Evolutionary conservation across 192 early-diverging fungal genomes (phyloP), one percentile per base, ranked within the genome.

Genomic region (Entomortierella chlamydospora): DNA sequence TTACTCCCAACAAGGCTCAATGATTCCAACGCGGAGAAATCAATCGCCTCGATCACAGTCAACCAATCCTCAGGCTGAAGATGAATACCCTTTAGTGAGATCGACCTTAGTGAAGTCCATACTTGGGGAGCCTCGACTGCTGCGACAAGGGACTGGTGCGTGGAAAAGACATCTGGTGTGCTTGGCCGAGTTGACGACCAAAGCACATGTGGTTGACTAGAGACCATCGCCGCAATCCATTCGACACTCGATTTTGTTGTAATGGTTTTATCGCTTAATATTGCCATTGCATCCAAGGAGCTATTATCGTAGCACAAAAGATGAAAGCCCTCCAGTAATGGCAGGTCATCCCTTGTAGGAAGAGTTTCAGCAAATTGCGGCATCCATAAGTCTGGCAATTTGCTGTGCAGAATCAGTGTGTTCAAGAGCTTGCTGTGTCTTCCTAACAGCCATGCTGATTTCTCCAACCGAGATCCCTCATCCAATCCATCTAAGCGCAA

Each of bases 161-260:
- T 20, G 15, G 15, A 2, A 15, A 47, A 47, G 4, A 47, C 15
- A 47, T 47, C 45, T 12, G 45, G 45, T 3, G 45, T 47, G 45
- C 8, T 11, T 20, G 45, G 45, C 2, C 45, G 45, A 20, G 45
- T 47, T 4, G 45, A 47, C 2, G 45, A 47, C 45, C 45, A 47
- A 11, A 47, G 5, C 5, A 47, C 12, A 47, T 47, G 45, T 20
- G 45, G 45, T 47, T 47, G 12, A 17, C 45, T 47, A 47, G 45
- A 60, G 17, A 61, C 60, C 43, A 49, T 49, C 8, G 60, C 60
- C 6, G 43, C 33, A 34, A 61, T 45, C 60, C 60, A 61, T 49
- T 39, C 43, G 45, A 47, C 15, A 47, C 45, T 11, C 15, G 12
- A 3, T 17, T 20, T 47, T 4, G 12, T 12, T 12, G 20, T 20